Evolutionary conservation across 2,329 filamentous ascomycete species (phyloP).

Genomic region (Teratosphaeriaceae sp.): DNA sequence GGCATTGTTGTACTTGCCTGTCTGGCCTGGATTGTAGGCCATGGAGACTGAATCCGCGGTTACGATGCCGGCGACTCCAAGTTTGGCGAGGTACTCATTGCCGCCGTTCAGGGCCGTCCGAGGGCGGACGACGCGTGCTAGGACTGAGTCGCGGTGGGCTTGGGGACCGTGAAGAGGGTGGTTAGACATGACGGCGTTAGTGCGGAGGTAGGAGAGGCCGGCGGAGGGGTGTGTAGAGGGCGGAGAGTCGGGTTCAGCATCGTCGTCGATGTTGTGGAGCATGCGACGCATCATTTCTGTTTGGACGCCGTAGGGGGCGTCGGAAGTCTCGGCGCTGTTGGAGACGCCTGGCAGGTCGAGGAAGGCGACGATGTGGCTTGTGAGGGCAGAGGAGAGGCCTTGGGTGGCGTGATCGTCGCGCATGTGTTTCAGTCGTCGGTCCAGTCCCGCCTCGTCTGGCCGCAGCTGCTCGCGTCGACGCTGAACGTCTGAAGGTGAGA

Average conservation of each 20-base stretch:
- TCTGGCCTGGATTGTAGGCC: not conserved
- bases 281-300: slow-evolving; percentile 14
- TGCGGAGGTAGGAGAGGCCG: slow-evolving; percentile 55
- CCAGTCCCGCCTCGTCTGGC: slow-evolving; percentile 20
- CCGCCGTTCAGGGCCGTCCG: slow-evolving; percentile 32
- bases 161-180: slow-evolving; percentile 50
- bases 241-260: slow-evolving; percentile 25
- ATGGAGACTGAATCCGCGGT: slow-evolving; percentile 26
- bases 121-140: slow-evolving; percentile 51
- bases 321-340: slow-evolving; percentile 6
- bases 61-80: slow-evolving; percentile 42
- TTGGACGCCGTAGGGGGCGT: slow-evolving; percentile 30
- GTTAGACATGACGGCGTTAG: slow-evolving; percentile 40
- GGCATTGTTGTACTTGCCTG: not conserved
- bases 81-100: slow-evolving; percentile 26
- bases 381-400: slow-evolving; percentile 45
- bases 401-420: slow-evolving; percentile 42
- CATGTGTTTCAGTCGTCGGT: slow-evolving; percentile 28
- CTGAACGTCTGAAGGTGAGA: slow-evolving; percentile 5
- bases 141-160: slow-evolving; percentile 42
- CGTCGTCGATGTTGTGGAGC: slow-evolving; percentile 1
- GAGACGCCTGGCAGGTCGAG: slow-evolving; percentile 49
- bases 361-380: slow-evolving; percentile 47
- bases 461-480: slow-evolving; percentile 1
- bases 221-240: slow-evolving; percentile 60